Evolutionary conservation across 2,329 filamentous ascomycete species (phyloP), one percentile per base, ranked within the genome.

Genomic region (Diaporthe australafricana): DNA sequence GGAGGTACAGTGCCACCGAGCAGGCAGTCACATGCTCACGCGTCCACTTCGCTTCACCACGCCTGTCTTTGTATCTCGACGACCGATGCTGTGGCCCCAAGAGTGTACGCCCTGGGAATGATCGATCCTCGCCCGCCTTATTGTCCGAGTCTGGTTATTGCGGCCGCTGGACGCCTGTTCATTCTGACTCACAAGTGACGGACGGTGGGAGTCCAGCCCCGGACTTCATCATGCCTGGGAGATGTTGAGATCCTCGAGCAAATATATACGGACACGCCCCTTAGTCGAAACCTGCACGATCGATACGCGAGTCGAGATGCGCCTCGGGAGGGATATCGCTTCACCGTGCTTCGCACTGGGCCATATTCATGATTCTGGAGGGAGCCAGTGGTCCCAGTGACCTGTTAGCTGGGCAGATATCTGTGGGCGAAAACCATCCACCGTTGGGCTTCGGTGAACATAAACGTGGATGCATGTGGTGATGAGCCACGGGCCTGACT

Each of bases 21-120:
- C 53, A 60, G 66, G 53, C 66, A 42, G 53, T 69, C 67, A 69
- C 67, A 69, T 69, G 67, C 32, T 20, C 45, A 42, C 67, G 53
- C 67, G 67, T 60, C 5, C 45, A 1, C 30, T 27, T 56, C 67
- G 42, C 27, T 57, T 30, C n/a, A 27, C 62, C n/a, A 20, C 14
- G 42, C 27, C n/a, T 27, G 25, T 63, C 32, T 38, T 40, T 25
- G 27, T 42, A 69, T n/a, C 20, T 60, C 22, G 30, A n/a, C 27
- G 3, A 1, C 2, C n/a, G 17, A 30, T 42, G n/a, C 30, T 11
- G 8, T 30, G 40, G 16, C 42, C 17, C 17, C 17, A 22, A 30
- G 55, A 11, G 12, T 25, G 5, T 11, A 12, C n/a, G 52, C 55
- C 38, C 27, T 60, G 42, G 8, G 48, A n/a, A 25, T 17, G 16